A percentile compares a stretch with the other conserved stretches of the same genome.
phyloP scores from a whole-genome alignment of 352 stramenopile genomes.

The Phytophthora podocarpi region DNA sequence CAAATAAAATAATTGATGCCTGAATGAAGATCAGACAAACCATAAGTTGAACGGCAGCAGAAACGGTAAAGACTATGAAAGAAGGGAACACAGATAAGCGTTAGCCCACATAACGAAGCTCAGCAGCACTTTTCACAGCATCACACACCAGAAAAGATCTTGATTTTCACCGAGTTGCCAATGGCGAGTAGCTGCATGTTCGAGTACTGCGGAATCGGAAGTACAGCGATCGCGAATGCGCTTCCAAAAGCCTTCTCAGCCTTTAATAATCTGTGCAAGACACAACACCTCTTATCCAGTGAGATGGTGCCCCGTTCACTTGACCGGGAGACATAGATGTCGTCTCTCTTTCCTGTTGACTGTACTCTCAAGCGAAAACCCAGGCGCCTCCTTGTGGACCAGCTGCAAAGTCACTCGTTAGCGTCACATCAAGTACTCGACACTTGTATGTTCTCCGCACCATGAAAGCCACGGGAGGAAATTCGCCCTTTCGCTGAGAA shows the following conservation, averaged over 20 bases:
- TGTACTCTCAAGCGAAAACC: constrained; percentile 41
- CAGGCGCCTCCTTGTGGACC: constrained; percentile 42
- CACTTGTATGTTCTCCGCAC: constrained; percentile 19
- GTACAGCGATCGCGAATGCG: constrained; percentile 54
- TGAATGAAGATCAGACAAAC: constrained; percentile 19
- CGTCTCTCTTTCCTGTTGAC: constrained; percentile 44
- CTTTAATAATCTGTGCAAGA: constrained; percentile 43
- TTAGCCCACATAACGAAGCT: constrained; percentile 4
- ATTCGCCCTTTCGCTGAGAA: constrained; percentile 69
- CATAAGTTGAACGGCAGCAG: constrained; percentile 53
- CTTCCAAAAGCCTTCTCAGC: constrained; percentile 68
- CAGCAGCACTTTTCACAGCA: neutral
- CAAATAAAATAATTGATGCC: neutral
- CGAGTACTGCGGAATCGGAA: constrained; percentile 46
- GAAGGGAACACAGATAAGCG: neutral
- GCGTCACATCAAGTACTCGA: neutral
- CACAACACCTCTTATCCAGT: neutral
- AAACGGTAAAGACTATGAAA: constrained; percentile 38
- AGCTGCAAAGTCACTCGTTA: constrained; percentile 30
- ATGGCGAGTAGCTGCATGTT: constrained; percentile 58
- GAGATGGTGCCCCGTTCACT: neutral
- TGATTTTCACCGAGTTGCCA: constrained; percentile 40
- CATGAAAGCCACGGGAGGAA: constrained; percentile 74
- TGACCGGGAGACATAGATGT: neutral
- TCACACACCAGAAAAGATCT: constrained; percentile 51